Percentiles rank a stretch among this genome's conserved stretches.
Conservation (phyloP, 768 basidiomycete genomes). For the Cytidiella melzeri region DNA sequence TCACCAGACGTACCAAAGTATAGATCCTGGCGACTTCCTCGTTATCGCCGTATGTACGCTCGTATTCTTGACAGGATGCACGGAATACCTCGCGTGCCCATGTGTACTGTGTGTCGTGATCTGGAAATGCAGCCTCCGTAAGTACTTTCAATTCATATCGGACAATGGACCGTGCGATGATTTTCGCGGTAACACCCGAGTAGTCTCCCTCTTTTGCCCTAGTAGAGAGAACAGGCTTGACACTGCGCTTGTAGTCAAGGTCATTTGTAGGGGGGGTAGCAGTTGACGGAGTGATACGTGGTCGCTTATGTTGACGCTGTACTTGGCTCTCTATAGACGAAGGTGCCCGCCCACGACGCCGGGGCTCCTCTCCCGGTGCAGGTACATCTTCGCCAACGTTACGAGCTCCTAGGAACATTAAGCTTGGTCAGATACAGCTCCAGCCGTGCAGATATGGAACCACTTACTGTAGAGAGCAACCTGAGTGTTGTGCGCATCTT, state of each 20-base stretch:
- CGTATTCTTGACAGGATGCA: background rate
- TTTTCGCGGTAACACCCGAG: background rate
- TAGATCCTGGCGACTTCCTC: background rate
- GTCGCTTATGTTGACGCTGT: no score
- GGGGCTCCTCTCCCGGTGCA: no score
- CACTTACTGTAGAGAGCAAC: no score
- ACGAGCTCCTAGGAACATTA: no score
- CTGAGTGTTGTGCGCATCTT: no score
- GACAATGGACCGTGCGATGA: background rate
- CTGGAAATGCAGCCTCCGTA: background rate
- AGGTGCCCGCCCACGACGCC: no score
- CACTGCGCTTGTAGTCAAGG: background rate
- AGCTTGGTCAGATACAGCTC: no score
- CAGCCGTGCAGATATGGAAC: no score
- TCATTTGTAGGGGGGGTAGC: no score
- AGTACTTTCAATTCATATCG: background rate
- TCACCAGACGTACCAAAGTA: background rate
- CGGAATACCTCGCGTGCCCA: background rate
- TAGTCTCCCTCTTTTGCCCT: background rate
- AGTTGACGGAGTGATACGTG: no score
- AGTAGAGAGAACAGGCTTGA: background rate
- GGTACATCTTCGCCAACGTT: no score
- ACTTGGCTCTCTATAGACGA: no score
- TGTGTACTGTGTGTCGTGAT: background rate
- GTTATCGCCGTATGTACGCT: background rate